Evolutionary conservation across 768 basidiomycete genomes (phyloP).

Genomic region (Glaciozyma martinii): DNA sequence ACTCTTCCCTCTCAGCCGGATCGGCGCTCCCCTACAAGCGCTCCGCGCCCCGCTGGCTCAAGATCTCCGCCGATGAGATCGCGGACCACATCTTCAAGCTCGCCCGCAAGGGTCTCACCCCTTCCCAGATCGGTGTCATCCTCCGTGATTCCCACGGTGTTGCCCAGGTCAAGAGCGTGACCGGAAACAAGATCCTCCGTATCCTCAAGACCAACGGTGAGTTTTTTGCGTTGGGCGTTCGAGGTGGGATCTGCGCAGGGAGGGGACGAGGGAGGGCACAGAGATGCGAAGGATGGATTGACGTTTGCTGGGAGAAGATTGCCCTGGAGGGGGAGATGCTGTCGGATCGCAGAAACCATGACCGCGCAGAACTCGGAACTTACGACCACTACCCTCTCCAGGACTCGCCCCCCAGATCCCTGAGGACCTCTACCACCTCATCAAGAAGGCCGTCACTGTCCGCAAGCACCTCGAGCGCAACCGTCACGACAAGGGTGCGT

Average conservation of each 20-base stretch:
- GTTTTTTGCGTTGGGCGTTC: constrained; percentile 35
- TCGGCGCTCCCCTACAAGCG: constrained; percentile 97
- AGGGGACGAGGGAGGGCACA: background rate
- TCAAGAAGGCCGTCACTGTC: constrained; percentile 99
- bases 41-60: constrained; percentile 90
- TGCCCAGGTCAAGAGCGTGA: constrained; percentile 95
- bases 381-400: constrained; percentile 38
- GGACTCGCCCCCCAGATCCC: constrained; percentile 95
- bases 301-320: background rate
- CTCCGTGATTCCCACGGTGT: constrained; percentile 97
- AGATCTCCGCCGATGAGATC: constrained; percentile 89
- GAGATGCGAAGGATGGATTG: background rate
- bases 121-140: constrained; percentile 95
- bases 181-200: constrained; percentile 98
- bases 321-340: background rate
- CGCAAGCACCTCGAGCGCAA: constrained; percentile 97
- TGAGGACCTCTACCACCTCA: constrained; percentile 98
- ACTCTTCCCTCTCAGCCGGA: constrained; percentile 50
- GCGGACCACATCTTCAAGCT: constrained; percentile 94
- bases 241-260: constrained; percentile 28
- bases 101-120: constrained; percentile 93
- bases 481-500: constrained; percentile 82
- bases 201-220: constrained; percentile 89
- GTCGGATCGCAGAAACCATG: background rate
- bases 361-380: background rate